phyloP scores from a whole-genome alignment of 2,329 filamentous ascomycete species.

The Aspergillus neoniger region DNA sequence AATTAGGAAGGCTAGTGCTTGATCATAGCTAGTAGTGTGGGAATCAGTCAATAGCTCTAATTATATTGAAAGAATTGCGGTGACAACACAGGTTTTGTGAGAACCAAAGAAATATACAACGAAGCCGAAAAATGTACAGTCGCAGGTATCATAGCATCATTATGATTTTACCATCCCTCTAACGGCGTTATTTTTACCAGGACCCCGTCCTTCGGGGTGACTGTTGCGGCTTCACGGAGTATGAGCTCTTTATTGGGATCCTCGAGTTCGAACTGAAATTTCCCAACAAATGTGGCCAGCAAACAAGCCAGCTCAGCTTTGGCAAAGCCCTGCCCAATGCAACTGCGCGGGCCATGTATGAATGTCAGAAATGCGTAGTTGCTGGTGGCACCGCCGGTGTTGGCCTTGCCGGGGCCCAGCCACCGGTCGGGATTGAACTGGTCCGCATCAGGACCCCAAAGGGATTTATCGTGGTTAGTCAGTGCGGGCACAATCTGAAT shows the following conservation, averaged over 20 bases:
- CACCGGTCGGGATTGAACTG: conserved; percentile 80
- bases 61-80: neutral
- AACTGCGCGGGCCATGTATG: conserved; percentile 80
- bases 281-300: conserved; percentile 73
- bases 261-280: conserved; percentile 68
- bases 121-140: neutral
- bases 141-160: neutral
- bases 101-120: neutral
- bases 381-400: conserved; percentile 70
- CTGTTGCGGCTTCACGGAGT: conserved; percentile 71
- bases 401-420: conserved; percentile 55
- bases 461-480: conserved; percentile 65
- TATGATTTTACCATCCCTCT: conserved; percentile 30
- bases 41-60: no score
- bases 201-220: conserved; percentile 71
- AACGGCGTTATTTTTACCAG: conserved; percentile 61
- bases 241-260: conserved; percentile 62
- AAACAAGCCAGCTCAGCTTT: conserved; percentile 83
- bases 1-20: neutral
- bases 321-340: conserved; percentile 81
- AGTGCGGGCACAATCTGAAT: conserved; percentile 67
- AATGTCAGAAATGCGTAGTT: conserved; percentile 83
- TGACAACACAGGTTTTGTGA: neutral
- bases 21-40: neutral
- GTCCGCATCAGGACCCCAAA: conserved; percentile 76